A percentile compares a stretch with the other conserved stretches of the same genome.
Conservation (phyloP, 2,329 filamentous ascomycete genomes). For the Corynespora cassiicola region DNA sequence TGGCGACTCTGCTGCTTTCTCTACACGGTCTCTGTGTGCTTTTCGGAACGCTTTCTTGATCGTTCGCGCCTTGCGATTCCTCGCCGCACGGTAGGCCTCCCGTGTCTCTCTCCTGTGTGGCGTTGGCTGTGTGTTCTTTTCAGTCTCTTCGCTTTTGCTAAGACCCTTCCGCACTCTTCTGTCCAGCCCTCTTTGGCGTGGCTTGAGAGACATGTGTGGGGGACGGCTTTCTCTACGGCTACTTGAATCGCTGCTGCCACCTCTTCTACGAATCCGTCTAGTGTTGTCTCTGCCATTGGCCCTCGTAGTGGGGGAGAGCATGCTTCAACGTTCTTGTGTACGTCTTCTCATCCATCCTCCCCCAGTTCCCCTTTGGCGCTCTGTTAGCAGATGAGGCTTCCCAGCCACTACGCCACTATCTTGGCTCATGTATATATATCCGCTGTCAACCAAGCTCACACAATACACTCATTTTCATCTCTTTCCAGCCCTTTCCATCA, state of each 20-base stretch:
- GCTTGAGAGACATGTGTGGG: slow-evolving; percentile 3
- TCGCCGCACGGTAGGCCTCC: slow-evolving; percentile 17
- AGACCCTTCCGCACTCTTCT: slow-evolving; percentile 12
- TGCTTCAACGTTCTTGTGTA: slow-evolving; percentile 14
- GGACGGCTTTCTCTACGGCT: slow-evolving; percentile 13
- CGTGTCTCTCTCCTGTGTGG: slow-evolving; percentile 11
- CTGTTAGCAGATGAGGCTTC: too few species aligned
- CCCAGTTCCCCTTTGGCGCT: slow-evolving; percentile 9
- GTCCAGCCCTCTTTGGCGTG: slow-evolving; percentile 11
- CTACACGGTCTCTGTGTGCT: slow-evolving; percentile 25
- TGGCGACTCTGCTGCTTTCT: slow-evolving; percentile 22
- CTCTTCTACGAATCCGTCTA: slow-evolving; percentile 15
- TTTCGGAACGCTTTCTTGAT: slow-evolving; percentile 22
- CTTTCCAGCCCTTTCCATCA: too few species aligned
- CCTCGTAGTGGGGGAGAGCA: slow-evolving; percentile 14
- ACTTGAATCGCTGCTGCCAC: slow-evolving; percentile 11
- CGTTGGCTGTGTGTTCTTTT: slow-evolving; percentile 12
- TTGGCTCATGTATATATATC: too few species aligned
- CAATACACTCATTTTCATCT: too few species aligned
- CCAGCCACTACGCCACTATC: too few species aligned
- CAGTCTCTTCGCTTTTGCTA: slow-evolving; percentile 17
- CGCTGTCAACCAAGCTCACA: too few species aligned
- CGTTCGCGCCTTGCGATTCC: slow-evolving; percentile 30
- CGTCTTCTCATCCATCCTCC: slow-evolving; percentile 8
- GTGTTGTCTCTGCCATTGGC: slow-evolving; percentile 11